Percentiles rank a stretch among this genome's conserved stretches.
Evolutionary conservation across 2,329 filamentous ascomycete genomes (phyloP).

Genomic region (Pestalotiopsis fici): DNA sequence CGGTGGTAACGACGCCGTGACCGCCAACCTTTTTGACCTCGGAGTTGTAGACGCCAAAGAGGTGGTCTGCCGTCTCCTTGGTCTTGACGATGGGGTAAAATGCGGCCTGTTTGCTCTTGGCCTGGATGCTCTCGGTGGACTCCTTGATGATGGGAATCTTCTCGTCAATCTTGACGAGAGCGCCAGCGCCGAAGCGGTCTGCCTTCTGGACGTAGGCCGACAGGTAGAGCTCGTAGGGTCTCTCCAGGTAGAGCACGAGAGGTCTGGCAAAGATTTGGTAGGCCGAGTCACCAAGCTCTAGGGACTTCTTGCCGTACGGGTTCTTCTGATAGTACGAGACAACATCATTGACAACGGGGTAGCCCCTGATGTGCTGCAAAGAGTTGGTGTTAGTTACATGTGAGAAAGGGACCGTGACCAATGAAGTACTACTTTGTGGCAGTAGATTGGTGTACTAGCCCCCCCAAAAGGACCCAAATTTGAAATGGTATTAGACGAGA

Average conservation of each 20-base stretch:
- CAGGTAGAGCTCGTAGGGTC: slow-evolving; percentile 74
- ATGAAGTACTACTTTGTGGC: not conserved
- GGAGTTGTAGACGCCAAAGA: slow-evolving; percentile 55
- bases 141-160: slow-evolving; percentile 75
- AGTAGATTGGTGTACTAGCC: not conserved
- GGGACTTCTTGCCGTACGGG: slow-evolving; percentile 79
- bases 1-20: slow-evolving; percentile 64
- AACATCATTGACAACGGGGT: slow-evolving; percentile 80
- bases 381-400: not conserved
- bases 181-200: slow-evolving; percentile 74
- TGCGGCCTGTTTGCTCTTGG: slow-evolving; percentile 62
- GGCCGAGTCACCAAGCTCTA: slow-evolving; percentile 72
- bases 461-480: not conserved
- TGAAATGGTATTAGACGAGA: not conserved
- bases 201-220: slow-evolving; percentile 83
- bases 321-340: slow-evolving; percentile 79
- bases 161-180: slow-evolving; percentile 69
- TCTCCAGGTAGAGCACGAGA: slow-evolving; percentile 74
- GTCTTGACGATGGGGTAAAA: slow-evolving; percentile 65
- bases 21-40: slow-evolving; percentile 66
- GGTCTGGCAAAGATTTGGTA: slow-evolving; percentile 79
- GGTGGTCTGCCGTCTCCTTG: slow-evolving; percentile 62
- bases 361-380: slow-evolving; percentile 76
- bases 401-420: not conserved
- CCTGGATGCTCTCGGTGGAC: slow-evolving; percentile 70